Percentiles rank a stretch among this genome's conserved stretches.
Evolutionary conservation across 306 rosid genomes (phyloP).

Genomic region (Trifolium subterraneum): DNA sequence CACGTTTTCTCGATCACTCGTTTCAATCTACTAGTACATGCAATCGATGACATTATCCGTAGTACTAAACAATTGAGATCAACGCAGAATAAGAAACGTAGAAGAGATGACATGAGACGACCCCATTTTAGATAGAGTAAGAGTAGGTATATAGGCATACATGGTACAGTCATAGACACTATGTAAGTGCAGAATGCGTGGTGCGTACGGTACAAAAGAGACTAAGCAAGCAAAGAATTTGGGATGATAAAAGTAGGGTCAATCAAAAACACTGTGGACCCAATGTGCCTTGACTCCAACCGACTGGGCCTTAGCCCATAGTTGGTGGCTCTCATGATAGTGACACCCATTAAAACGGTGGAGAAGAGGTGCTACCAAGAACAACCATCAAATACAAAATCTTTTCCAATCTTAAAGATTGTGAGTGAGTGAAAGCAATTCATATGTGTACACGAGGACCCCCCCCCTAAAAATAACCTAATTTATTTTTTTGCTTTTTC

Average conservation of each 20-base stretch:
- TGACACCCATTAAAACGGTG: conserved; percentile 51
- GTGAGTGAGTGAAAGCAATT: conserved; percentile 36
- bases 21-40: no score
- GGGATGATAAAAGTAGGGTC: conserved; percentile 18
- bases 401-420: conserved; percentile 49
- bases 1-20: no score
- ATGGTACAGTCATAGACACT: conserved; percentile 11
- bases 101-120: no score
- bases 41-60: no score
- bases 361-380: conserved; percentile 33
- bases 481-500: conserved; percentile 32
- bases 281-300: conserved; percentile 54
- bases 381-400: conserved; percentile 44
- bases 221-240: not conserved
- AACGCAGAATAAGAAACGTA: no score
- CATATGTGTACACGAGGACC: conserved; percentile 20
- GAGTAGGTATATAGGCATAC: conserved; percentile 11
- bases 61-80: no score
- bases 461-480: conserved; percentile 39
- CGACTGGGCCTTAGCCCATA: conserved; percentile 68
- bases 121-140: not conserved
- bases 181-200: not conserved
- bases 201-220: conserved; percentile 28
- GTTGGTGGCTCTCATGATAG: conserved; percentile 50
- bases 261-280: conserved; percentile 29